Evolutionary conservation across 2,329 filamentous ascomycete genomes (phyloP), one percentile per base, ranked within the genome.

Genomic region (Monascus ruber): DNA sequence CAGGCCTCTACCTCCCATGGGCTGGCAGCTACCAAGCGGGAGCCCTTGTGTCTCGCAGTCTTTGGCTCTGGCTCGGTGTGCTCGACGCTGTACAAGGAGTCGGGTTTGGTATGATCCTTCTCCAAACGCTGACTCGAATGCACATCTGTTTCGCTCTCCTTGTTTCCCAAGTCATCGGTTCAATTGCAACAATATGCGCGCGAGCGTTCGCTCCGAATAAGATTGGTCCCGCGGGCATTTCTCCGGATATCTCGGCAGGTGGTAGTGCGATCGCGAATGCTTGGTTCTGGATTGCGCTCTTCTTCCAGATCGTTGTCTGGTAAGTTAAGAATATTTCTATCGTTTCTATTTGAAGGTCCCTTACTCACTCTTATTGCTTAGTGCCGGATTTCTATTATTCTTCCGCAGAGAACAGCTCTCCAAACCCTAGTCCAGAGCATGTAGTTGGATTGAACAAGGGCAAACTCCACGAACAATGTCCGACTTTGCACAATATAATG

Each of bases 1-100:
- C 79, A 43, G 79, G 76, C 3, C 62, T 70, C 26, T 81, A 73
- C 51, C 58, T 83, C 2, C 79, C 79, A 2, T 81, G 77, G 77
- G 73, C 73, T 5, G 74, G 74, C 31, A 62, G 64, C 2, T 70
- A 71, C 11, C 58, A 73, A 0, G 65, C 69, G 5, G 70, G 72
- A 3, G 74, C 78, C 0, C 54, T 81, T 1, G 58, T 76, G 6
- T 73, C 74, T 2, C 66, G 78, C 33, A 62, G 66, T 40, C 58
- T 81, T 4, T 82, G 79, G 78, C 66, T 82, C 7, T 83, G 78
- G 77, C 70, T 83, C 0, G 79, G 79, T 32, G 69, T 81, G 4
- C 64, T 82, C 6, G 79, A 83, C 48, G 69, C 74, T 6, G 60
- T 82, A 5, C 79, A 83, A 54, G 76, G 77, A 31, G 72, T 81